These are phyloP conservation scores for Epichloe aotearoae DNA, from an alignment of 2,329 filamentous ascomycete species.

Conservation along the genomic window DNA sequence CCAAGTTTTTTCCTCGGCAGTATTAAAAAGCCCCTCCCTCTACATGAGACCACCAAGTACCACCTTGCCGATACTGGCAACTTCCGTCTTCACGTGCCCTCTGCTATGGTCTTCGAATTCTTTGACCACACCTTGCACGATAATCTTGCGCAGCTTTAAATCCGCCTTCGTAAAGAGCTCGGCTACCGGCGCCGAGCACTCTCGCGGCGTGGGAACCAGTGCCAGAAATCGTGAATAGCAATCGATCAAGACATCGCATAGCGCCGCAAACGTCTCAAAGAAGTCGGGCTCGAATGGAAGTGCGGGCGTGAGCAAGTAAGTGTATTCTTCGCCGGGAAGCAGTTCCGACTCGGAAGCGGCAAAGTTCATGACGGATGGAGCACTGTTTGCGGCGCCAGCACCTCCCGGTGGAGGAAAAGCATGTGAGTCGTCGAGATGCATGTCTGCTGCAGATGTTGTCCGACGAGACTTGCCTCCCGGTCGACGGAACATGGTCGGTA, in stretches of 20 bases:
- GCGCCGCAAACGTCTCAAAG: conserved; percentile 86
- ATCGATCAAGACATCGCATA: conserved; percentile 92
- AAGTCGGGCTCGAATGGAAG: conserved; percentile 96
- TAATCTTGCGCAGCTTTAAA: conserved; percentile 70
- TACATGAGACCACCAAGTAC: conserved; percentile 77
- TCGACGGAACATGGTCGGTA: conserved; percentile 74
- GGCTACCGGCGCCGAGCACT: conserved; percentile 56
- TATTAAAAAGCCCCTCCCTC: conserved; percentile 2
- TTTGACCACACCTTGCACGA: conserved; percentile 73
- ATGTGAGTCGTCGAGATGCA: conserved; percentile 21
- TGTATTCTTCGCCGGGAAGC: conserved; percentile 74
- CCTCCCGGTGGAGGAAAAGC: conserved; percentile 13
- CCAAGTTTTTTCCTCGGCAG: too few relatives aligned
- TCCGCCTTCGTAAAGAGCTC: conserved; percentile 90
- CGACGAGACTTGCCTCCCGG: conserved; percentile 44
- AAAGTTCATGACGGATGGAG: conserved; percentile 39
- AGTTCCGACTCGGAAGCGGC: conserved; percentile 51
- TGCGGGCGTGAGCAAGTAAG: conserved; percentile 76
- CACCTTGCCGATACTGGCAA: conserved; percentile 76
- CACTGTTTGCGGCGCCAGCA: conserved; percentile 18
- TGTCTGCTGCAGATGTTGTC: conserved; percentile 34
- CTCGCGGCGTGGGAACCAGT: conserved; percentile 60
- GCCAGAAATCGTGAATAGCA: conserved; percentile 69
- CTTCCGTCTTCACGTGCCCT: conserved; percentile 61
- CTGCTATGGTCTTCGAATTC: conserved; percentile 88